phyloP scores from a whole-genome alignment of 75 land plant species.

The Gnetum montanum region DNA sequence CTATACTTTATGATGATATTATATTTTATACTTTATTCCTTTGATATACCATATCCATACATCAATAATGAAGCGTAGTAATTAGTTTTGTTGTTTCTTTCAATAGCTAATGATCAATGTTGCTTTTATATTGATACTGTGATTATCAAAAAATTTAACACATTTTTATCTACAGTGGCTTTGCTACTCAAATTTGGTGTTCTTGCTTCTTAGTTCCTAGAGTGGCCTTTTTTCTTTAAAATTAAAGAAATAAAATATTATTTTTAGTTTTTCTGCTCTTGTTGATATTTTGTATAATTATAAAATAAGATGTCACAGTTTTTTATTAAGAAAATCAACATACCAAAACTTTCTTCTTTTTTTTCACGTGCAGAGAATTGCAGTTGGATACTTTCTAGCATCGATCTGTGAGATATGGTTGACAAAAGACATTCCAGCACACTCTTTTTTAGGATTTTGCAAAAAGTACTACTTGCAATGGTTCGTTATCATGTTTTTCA shows the following conservation, averaged over 20 bases:
- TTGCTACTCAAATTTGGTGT: no score
- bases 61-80: neutral
- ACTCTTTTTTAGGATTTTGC: constrained; percentile 21
- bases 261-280: neutral
- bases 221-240: neutral
- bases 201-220: no score
- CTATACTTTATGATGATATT: neutral
- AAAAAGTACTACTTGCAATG: constrained; percentile 38
- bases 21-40: neutral
- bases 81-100: neutral
- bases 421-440: constrained; percentile 14
- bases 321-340: neutral
- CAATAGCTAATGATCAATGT: no score
- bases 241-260: neutral
- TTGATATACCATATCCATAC: neutral
- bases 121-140: no score
- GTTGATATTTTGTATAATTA: neutral
- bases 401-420: constrained; percentile 47
- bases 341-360: neutral
- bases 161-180: no score
- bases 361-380: constrained; percentile 32
- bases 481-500: constrained; percentile 14
- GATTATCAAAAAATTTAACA: no score
- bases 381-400: constrained; percentile 47
- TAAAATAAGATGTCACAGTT: neutral